A percentile compares a stretch with the other conserved stretches of the same genome.
These are phyloP conservation scores for Trifolium repens DNA, from an alignment of 306 rosid genomes.

Conservation along the genomic window DNA sequence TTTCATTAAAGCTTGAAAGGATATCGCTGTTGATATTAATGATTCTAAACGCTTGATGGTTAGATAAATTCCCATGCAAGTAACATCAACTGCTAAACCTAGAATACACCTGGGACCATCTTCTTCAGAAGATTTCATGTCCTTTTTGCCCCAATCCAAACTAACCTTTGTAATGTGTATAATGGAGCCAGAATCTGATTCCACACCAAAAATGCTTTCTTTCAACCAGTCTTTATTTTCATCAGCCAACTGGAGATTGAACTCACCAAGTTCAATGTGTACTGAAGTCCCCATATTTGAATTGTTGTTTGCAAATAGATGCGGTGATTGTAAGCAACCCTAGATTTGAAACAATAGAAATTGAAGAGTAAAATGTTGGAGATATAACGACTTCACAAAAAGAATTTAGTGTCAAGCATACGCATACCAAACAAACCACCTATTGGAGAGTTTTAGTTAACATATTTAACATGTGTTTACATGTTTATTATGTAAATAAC, in stretches of 20 bases:
- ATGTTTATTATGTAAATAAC: background rate
- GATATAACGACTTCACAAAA: constrained; percentile 24
- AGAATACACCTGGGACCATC: constrained; percentile 59
- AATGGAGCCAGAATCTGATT: constrained; percentile 70
- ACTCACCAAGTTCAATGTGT: constrained; percentile 79
- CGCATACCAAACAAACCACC: constrained; percentile 26
- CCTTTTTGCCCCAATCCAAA: constrained; percentile 90
- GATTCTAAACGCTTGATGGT: constrained; percentile 78
- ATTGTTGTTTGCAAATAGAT: constrained; percentile 75
- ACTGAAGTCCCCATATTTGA: constrained; percentile 72
- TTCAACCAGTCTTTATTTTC: constrained; percentile 75
- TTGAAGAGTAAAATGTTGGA: constrained; percentile 21
- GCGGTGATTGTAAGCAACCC: constrained; percentile 87
- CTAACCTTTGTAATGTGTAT: constrained; percentile 75
- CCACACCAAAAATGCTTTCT: constrained; percentile 62
- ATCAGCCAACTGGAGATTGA: constrained; percentile 78
- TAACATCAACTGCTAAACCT: constrained; percentile 72
- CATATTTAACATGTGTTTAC: background rate
- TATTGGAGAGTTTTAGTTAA: constrained; percentile 1
- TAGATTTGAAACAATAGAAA: constrained; percentile 44
- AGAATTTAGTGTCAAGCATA: background rate
- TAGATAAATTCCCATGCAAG: constrained; percentile 67
- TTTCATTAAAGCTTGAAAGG: constrained; percentile 78
- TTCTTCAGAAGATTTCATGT: constrained; percentile 65
- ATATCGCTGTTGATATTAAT: constrained; percentile 72